Conservation (phyloP, 257 asterid genomes). For the Handroanthus guayacan region DNA sequence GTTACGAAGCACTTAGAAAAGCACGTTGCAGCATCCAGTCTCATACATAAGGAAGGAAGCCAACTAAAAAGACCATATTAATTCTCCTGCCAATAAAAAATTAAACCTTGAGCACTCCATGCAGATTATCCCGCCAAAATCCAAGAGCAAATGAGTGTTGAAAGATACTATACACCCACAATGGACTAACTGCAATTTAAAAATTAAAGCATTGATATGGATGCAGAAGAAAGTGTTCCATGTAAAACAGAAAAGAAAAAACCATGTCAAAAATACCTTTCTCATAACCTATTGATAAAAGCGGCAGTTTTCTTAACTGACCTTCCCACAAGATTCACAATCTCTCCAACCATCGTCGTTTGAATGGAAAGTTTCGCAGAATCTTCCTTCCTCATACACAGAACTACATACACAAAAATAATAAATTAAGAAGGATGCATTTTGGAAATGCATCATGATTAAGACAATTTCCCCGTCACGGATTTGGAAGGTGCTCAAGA, state of each 20-base stretch:
- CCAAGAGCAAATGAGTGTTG: constrained; percentile 67
- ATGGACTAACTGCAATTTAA: constrained; percentile 68
- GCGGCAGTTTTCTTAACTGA: constrained; percentile 40
- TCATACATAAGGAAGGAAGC: constrained; percentile 20
- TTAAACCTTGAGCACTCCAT: constrained; percentile 78
- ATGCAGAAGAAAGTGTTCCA: constrained; percentile 2
- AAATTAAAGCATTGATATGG: constrained; percentile 24
- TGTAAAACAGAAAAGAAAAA: constrained; percentile 13
- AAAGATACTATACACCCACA: constrained; percentile 89
- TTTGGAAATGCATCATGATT: too few species aligned
- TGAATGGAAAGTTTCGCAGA: constrained; percentile 82
- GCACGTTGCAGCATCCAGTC: neutral
- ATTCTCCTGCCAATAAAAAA: constrained; percentile 62
- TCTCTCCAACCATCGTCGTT: constrained; percentile 84
- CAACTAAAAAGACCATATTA: constrained; percentile 19
- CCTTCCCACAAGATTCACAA: constrained; percentile 85
- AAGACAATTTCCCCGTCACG: neutral
- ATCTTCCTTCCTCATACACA: constrained; percentile 64
- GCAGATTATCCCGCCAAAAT: constrained; percentile 83
- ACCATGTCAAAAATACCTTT: neutral
- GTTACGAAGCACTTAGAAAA: constrained; percentile 18
- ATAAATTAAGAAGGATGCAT: constrained; percentile 7
- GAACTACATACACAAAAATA: constrained; percentile 52
- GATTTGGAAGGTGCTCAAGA: constrained; percentile 10
- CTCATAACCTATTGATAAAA: constrained; percentile 20